Evolutionary conservation across 169 alveolate genomes (phyloP), one percentile per base, ranked within the genome.

Genomic region (Miamiensis avidus): DNA sequence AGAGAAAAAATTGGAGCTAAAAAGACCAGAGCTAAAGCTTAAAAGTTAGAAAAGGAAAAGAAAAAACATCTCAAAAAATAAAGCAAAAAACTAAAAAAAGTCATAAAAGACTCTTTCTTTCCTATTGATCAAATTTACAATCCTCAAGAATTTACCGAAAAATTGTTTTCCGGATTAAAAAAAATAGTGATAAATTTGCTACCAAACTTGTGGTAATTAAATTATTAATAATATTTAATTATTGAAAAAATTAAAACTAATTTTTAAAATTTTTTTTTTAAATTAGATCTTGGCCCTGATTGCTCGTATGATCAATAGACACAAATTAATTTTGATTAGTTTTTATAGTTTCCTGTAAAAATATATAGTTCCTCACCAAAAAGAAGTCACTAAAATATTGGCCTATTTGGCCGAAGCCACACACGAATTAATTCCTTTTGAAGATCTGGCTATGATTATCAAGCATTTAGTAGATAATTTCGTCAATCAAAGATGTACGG

Each of bases 91-190:
- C 34, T 86, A 65, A 29, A 78, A 75, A 31, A 74, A 78, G 31
- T 34, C 16, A 86, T 74, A 20, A 81, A 76, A 74, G 72, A 74
- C 31, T 74, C 75, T n/a, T 81, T 86, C 75, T 86, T 30, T 78
- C 86, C 90, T 65, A 74, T 86, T 16, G 90, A 86, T 81, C 26
- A 75, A 74, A 86, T 86, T 26, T 86, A 86, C 81, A 75, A 79
- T n/a, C 90, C 90, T 33, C 75, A 86, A 64, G 90, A 86, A 74
- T 86, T 81, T 49, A 74, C 75, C 31, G 90, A 86, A 81, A 86
- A 81, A 76, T 29, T 86, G 32, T 86, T 86, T 75, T 65, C 65
- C 26, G 30, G 28, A 29, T 75, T 86, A 1, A 86, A 82, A 75
- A 86, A 86, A 81, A 49, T 34, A 77, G 81, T 81, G 90, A 86